A percentile compares a stretch with the other conserved stretches of the same genome.
Conservation (phyloP, 2,329 filamentous ascomycete genomes). For the Pyricularia grisea region DNA sequence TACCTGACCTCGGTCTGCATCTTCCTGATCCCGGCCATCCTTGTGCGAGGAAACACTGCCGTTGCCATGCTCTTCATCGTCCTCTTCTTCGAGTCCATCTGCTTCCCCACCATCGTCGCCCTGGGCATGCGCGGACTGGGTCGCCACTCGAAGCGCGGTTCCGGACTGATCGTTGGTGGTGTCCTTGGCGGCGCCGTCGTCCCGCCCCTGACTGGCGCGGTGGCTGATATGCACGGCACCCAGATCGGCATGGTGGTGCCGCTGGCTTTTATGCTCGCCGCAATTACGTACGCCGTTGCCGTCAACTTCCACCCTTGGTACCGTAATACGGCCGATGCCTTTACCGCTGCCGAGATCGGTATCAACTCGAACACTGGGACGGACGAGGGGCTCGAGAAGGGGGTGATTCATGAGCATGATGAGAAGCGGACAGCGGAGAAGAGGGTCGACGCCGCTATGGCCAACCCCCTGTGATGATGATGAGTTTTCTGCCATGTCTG, state of each 20-base stretch:
- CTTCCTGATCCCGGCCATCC: conserved; percentile 45
- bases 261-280: conserved; percentile 45
- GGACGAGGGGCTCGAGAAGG: neutral
- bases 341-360: conserved; percentile 35
- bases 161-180: conserved; percentile 61
- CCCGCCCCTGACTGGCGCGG: conserved; percentile 60
- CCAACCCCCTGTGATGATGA: neutral
- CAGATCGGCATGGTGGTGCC: conserved; percentile 59
- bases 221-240: conserved; percentile 52
- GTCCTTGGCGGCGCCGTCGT: conserved; percentile 66
- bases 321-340: conserved; percentile 50
- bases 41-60: conserved; percentile 33
- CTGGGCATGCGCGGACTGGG: conserved; percentile 68
- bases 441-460: conserved; percentile 1
- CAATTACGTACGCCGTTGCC: conserved; percentile 45
- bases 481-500: neutral
- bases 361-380: neutral
- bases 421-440: conserved; percentile 1
- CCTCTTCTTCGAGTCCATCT: conserved; percentile 72
- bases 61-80: conserved; percentile 58
- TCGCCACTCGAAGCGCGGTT: conserved; percentile 67
- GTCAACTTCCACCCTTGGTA: conserved; percentile 62
- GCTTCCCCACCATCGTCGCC: conserved; percentile 74
- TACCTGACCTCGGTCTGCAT: conserved; percentile 58
- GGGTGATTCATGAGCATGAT: neutral